phyloP scores from a whole-genome alignment of 2,329 filamentous ascomycete genomes.

The Alternaria dauci region DNA sequence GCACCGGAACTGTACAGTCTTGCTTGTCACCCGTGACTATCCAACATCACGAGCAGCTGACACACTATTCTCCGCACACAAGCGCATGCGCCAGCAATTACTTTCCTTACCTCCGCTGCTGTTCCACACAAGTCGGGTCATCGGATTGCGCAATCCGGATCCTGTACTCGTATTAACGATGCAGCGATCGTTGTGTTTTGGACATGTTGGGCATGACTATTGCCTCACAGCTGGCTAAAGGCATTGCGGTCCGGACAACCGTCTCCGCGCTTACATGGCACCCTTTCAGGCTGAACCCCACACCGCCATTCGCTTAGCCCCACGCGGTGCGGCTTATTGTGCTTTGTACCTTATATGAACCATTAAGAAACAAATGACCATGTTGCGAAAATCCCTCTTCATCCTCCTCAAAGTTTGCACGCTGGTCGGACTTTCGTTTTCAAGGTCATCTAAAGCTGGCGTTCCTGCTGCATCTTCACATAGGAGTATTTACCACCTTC shows the following conservation, averaged over 20 bases:
- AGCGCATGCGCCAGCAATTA: not conserved
- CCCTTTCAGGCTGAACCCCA: constrained; percentile 42
- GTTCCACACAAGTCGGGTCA: constrained; percentile 1
- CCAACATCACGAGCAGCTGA: constrained; percentile 8
- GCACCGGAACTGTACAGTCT: constrained; percentile 7
- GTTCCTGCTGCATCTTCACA: constrained; percentile 5
- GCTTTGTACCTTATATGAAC: constrained; percentile 36
- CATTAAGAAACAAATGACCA: constrained; percentile 15
- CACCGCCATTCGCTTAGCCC: constrained; percentile 44
- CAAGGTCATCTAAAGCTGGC: constrained; percentile 7
- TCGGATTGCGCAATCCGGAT: constrained; percentile 10
- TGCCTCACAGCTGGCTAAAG: constrained; percentile 32
- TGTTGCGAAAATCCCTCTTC: constrained; percentile 17
- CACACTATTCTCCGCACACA: not conserved
- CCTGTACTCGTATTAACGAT: constrained; percentile 6
- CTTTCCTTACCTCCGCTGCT: not conserved
- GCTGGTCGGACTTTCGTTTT: constrained; percentile 10
- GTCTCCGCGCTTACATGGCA: constrained; percentile 36
- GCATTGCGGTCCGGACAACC: constrained; percentile 46
- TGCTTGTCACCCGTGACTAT: constrained; percentile 3
- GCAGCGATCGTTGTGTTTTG: constrained; percentile 5
- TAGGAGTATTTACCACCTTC: constrained; percentile 12
- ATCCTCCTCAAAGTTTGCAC: constrained; percentile 8
- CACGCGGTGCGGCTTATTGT: constrained; percentile 41
- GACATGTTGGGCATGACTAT: constrained; percentile 6